Evolutionary conservation across 768 basidiomycete species (phyloP), one percentile per base, ranked within the genome.

Genomic region (Pholiota microspora): DNA sequence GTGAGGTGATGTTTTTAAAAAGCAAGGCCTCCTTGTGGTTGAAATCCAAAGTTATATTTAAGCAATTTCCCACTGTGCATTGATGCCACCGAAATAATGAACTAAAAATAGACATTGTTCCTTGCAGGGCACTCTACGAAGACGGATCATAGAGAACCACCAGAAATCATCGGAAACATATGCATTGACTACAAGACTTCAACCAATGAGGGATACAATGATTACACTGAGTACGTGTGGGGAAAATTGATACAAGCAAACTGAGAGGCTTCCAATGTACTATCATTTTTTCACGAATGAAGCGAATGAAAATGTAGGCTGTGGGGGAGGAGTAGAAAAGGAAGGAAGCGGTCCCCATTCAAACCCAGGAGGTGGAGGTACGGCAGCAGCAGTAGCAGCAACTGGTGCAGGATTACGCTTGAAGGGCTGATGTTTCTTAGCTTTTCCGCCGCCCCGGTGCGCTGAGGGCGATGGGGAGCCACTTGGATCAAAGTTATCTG

Each of bases 271-370:
- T 16, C n/a, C 8, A n/a, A 1, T n/a, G n/a, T 2, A 16, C 5
- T 12, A 24, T 51, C 49, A 51, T 42, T 51, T 51, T 40, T 42
- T 42, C 40, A 42, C 40, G 16, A 42, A 42, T 2, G 40, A 42
- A 42, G 40, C 40, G 23, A 42, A 42, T 12, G 40, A 42, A 23
- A 42, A 42, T n/a, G 40, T 18, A 7, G 40, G 18, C 12, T n/a
- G n/a, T 8, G 63, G 58, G 10, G 54, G 64, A 36, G 67, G 54
- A 38, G 68, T 67, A 38, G 67, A 63, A 53, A 79, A 78, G 16
- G 50, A 71, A 3, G 85, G 85, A 54, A 86, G 59, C 1, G 84
- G 84, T 8, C 85, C 85, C 85, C 85, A 86, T 59, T 80, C 75
- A 64, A 85, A 84, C 1, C 71, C 61, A 21, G 75, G 57, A 18